phyloP scores from a whole-genome alignment of 1,284 basidiomycete species.

The Amylostereum chailletii region DNA sequence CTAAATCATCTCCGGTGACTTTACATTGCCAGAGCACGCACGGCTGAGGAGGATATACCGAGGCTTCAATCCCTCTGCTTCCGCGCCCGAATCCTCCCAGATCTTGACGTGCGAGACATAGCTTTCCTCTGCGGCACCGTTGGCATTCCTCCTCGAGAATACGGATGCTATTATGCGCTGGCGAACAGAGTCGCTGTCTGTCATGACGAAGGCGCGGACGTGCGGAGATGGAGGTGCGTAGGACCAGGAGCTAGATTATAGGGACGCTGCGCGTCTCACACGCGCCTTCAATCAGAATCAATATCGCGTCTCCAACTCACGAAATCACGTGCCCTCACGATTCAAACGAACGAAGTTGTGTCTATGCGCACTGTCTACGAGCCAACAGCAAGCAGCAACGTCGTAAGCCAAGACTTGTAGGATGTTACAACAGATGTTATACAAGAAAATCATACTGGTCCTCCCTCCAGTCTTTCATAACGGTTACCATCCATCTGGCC shows the following conservation, averaged over 20 bases:
- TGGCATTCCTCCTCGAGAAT: slow-evolving; percentile 64
- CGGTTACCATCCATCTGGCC: slow-evolving; percentile 12
- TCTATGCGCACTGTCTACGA: no score
- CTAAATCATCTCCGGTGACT: slow-evolving; percentile 9
- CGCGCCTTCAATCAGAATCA: no score
- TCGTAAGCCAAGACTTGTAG: no score
- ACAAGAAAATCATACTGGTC: no score
- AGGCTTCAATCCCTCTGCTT: slow-evolving; percentile 65
- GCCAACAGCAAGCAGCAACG: no score
- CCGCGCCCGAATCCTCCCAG: slow-evolving; percentile 69
- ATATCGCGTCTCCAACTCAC: no score
- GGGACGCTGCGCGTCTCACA: no score
- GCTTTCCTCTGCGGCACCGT: slow-evolving; percentile 58
- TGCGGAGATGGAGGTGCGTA: no score
- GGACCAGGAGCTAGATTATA: no score
- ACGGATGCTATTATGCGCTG: slow-evolving; percentile 77
- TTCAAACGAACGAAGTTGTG: no score
- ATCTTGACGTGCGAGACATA: slow-evolving; percentile 87
- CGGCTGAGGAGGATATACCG: slow-evolving; percentile 83
- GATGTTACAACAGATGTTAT: no score
- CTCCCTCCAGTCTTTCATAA: slow-evolving; percentile 19
- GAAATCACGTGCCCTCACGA: no score
- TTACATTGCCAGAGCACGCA: slow-evolving; percentile 35
- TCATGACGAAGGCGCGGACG: slow-evolving; percentile 28
- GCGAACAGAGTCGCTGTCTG: slow-evolving; percentile 42